Conservation (phyloP, 441 rosid genomes). For the Populus hybrid region DNA sequence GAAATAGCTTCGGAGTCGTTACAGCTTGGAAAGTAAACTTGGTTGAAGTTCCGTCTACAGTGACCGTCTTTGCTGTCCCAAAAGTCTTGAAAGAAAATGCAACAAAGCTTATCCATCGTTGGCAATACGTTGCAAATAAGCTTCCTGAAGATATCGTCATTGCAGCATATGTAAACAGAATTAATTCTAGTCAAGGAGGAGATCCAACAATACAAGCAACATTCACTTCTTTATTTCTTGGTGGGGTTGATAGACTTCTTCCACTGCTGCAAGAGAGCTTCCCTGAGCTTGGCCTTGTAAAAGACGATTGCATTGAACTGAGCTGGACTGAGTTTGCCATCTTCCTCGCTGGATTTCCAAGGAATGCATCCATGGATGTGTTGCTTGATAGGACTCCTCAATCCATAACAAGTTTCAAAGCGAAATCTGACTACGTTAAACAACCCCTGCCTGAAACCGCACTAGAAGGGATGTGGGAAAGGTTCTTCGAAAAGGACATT, state of each 20-base stretch:
- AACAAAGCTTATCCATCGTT: conserved; percentile 37
- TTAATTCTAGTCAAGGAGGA: conserved; percentile 11
- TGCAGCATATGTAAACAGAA: conserved; percentile 10
- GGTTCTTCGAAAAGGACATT: conserved; percentile 18
- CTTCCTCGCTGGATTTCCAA: conserved; percentile 27
- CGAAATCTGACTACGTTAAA: conserved; percentile 41
- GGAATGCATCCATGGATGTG: conserved; percentile 16
- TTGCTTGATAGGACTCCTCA: conserved; percentile 24
- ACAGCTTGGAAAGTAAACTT: conserved; percentile 57
- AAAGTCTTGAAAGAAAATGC: conserved; percentile 28
- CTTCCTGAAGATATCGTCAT: conserved; percentile 40
- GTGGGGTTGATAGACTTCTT: conserved; percentile 33
- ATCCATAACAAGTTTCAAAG: conserved; percentile 20
- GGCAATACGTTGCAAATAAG: conserved; percentile 49
- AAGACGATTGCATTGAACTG: conserved; percentile 43
- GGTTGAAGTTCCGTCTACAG: conserved; percentile 44
- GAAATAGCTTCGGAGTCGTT: conserved; percentile 55
- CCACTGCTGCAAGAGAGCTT: conserved; percentile 40
- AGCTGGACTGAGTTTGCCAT: conserved; percentile 42
- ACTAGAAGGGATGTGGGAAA: conserved; percentile 27
- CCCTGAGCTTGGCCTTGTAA: conserved; percentile 40
- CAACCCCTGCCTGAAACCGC: conserved; percentile 26
- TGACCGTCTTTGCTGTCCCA: conserved; percentile 42
- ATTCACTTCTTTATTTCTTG: conserved; percentile 51
- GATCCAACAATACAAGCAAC: conserved; percentile 26